Evolutionary conservation across 768 basidiomycete genomes (phyloP).

Genomic region (Sistotremastrum niveocremeum): DNA sequence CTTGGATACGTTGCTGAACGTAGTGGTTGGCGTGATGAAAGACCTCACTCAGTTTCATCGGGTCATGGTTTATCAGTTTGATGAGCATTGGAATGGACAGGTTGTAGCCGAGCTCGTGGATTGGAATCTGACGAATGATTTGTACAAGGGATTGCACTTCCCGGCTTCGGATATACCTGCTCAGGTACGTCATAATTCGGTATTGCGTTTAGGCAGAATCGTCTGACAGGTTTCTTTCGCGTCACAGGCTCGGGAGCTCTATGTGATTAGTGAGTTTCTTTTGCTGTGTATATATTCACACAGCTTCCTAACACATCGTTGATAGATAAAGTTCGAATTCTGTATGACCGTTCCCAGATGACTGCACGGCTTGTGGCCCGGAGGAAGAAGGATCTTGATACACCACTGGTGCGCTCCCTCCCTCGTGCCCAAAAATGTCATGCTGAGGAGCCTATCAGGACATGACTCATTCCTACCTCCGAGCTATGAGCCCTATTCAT

Average conservation of each 20-base stretch:
- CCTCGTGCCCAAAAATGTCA: neutral
- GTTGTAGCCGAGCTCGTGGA: slow-evolving; percentile 72
- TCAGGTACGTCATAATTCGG: slow-evolving; percentile 29
- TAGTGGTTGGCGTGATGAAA: slow-evolving; percentile 59
- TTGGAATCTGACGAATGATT: slow-evolving; percentile 57
- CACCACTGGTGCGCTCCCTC: slow-evolving; percentile 37
- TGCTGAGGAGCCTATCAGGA: slow-evolving; percentile 25
- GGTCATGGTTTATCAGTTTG: slow-evolving; percentile 72
- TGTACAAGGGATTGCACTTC: slow-evolving; percentile 62
- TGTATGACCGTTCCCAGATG: slow-evolving; percentile 60
- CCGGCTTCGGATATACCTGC: slow-evolving; percentile 58
- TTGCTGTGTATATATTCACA: neutral
- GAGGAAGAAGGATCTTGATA: slow-evolving; percentile 46
- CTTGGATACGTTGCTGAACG: slow-evolving; percentile 54
- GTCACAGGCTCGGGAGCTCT: slow-evolving; percentile 48
- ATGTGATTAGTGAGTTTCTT: slow-evolving; percentile 41
- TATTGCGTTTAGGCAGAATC: slow-evolving; percentile 10
- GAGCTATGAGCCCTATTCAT: slow-evolving; percentile 84
- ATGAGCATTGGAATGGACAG: slow-evolving; percentile 67
- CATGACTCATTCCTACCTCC: slow-evolving; percentile 73
- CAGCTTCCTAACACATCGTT: neutral
- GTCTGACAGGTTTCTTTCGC: slow-evolving; percentile 7
- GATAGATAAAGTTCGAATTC: slow-evolving; percentile 58
- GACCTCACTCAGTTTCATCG: slow-evolving; percentile 75
- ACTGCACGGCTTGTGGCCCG: slow-evolving; percentile 64